These are phyloP conservation scores for Dryas octopetala DNA, from an alignment of 306 rosid species.

Conservation along the genomic window DNA sequence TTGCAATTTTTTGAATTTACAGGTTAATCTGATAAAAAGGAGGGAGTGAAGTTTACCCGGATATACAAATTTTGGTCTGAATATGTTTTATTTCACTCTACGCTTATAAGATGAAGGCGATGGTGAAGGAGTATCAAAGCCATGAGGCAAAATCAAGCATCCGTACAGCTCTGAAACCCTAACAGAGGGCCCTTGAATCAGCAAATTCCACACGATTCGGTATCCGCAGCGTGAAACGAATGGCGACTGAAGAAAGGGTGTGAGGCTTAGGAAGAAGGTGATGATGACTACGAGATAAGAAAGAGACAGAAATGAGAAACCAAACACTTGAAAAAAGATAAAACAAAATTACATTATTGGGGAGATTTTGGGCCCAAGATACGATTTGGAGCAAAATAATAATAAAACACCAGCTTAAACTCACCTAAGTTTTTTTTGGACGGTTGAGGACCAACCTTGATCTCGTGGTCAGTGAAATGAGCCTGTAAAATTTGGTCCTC, in stretches of 20 bases:
- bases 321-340: not conserved
- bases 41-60: constrained; percentile 1
- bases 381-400: not conserved
- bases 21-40: not conserved
- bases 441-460: too few relatives aligned
- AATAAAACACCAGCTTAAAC: not conserved
- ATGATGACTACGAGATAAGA: constrained; percentile 11
- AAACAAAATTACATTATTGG: not conserved
- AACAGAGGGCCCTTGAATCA: not conserved
- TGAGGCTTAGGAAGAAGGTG: constrained; percentile 9
- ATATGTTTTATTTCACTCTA: not conserved
- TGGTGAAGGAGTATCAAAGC: not conserved
- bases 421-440: not conserved
- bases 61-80: not conserved
- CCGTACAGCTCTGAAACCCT: constrained; percentile 26
- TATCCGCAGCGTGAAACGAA: not conserved
- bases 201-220: not conserved
- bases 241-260: constrained; percentile 16
- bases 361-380: not conserved
- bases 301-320: not conserved
- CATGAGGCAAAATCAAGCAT: constrained; percentile 1
- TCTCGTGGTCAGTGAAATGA: too few relatives aligned
- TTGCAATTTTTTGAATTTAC: not conserved
- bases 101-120: not conserved
- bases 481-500: too few relatives aligned